Percentiles rank a stretch among this genome's conserved stretches.
These are phyloP conservation scores for Beauveria australis DNA, from an alignment of 2,329 filamentous ascomycete species.

Conservation along the genomic window DNA sequence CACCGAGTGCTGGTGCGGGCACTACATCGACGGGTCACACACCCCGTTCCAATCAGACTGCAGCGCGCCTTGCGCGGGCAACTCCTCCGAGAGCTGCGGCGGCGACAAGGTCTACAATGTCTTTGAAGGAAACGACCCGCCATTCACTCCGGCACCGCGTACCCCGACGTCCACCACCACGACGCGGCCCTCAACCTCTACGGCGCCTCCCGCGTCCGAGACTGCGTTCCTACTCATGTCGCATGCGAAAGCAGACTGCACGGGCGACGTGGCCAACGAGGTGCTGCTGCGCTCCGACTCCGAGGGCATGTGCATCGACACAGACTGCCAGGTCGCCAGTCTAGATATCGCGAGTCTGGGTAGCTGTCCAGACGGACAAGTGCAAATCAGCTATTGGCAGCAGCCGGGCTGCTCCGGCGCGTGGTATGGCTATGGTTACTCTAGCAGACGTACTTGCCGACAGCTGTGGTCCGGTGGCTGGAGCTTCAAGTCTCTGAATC, in stretches of 20 bases:
- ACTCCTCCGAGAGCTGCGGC: not conserved
- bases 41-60: not conserved
- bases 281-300: not conserved
- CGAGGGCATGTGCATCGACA: not conserved
- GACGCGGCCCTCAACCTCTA: not conserved
- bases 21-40: not conserved
- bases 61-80: not conserved
- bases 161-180: not conserved
- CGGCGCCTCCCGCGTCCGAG: not conserved
- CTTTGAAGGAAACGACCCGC: not conserved
- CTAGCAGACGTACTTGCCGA: not conserved
- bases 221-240: not conserved
- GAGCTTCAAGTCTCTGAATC: not conserved
- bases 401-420: not conserved
- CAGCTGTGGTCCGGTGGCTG: not conserved
- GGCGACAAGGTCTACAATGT: not conserved
- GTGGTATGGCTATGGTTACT: constrained; percentile 4
- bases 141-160: not conserved
- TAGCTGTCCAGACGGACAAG: not conserved
- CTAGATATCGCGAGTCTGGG: not conserved
- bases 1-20: constrained; percentile 4
- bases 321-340: not conserved
- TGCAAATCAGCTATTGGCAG: constrained; percentile 2
- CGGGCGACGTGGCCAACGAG: not conserved
- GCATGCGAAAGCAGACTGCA: not conserved